Base-by-base conservation (phyloP, 2,329 filamentous ascomycete species). In the Sporothrix euskadiensis region DNA sequence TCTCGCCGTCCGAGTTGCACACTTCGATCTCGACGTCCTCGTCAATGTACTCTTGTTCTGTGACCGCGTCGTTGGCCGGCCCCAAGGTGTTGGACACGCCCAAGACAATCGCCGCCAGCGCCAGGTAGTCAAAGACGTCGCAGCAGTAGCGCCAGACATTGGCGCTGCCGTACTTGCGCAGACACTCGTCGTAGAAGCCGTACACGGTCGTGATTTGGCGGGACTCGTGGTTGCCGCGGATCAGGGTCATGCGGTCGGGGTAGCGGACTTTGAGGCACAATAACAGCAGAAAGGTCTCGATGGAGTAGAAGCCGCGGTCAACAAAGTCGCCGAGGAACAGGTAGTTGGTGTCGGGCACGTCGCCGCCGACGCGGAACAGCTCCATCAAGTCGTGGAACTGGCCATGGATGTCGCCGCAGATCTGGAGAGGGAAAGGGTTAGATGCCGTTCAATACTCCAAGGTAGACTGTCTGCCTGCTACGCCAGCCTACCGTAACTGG, bases 371-470 rank as follows among this genome's bases (percentile, higher is more conserved):
- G 71, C 94, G 89, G 81, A 98, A 98, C 6, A 98, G 89, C 82
- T 98, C 95, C 95, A 98, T 98, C 78, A 98, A 83, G 80, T 98
- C 94, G 80, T 98, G 94, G 80, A 98, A 98, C 81, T 98, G 94
- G 77, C 94, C 94, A 80, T 98, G 95, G 73, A 98, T 98, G 80
- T 98, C 95, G 78, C 95, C 95, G 80, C 95, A 98, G 88, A 97
- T 97, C 90, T 92, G 73, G 12, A 59, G 12, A 35, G 8, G 9
- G 30, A 12, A 3, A 9, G 9, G 5, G 14, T 59, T 35, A 35
- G 56, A 22, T 22, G 8, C 19, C 5, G 47, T 7, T 54, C 19
- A 5, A n/a, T 8, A 26, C 14, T 10, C 14, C 26, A 2, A 7
- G 0, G 7, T 1, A 8, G 14, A 10, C 6, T 16, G 26, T 35